These are phyloP conservation scores for Salicornia ramosissima DNA, from an alignment of 148 eudicot genomes.

Conservation along the genomic window DNA sequence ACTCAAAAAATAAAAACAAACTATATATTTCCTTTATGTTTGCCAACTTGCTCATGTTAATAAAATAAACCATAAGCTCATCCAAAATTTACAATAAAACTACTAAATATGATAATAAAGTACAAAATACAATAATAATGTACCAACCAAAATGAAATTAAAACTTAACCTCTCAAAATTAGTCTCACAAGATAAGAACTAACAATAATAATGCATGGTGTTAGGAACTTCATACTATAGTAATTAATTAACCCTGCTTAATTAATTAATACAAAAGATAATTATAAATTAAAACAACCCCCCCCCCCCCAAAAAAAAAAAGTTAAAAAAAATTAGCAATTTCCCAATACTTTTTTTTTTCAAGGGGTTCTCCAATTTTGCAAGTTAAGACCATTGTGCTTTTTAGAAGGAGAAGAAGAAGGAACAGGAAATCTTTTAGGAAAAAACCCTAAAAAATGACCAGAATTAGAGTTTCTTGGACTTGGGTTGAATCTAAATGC, in stretches of 20 bases:
- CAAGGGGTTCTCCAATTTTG: conserved; percentile 55
- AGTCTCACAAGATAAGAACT: conserved; percentile 15
- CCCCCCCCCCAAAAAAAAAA: no score
- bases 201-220: conserved; percentile 20
- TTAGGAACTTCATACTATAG: conserved; percentile 14
- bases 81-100: conserved; percentile 17
- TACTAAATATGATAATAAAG: no score
- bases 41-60: background rate
- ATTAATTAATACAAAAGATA: background rate
- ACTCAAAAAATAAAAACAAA: background rate
- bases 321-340: background rate
- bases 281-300: no score
- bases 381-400: conserved; percentile 69
- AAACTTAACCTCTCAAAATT: conserved; percentile 23
- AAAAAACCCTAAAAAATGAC: conserved; percentile 46
- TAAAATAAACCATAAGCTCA: background rate
- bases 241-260: background rate
- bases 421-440: conserved; percentile 59
- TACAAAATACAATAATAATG: background rate
- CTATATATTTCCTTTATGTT: background rate
- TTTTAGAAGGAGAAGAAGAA: conserved; percentile 68
- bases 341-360: background rate
- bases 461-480: conserved; percentile 22
- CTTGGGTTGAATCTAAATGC: conserved; percentile 38
- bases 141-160: conserved; percentile 21